Evolutionary conservation across 345 rosid species (phyloP), one percentile per base, ranked within the genome.

Genomic region (Hibiscus mutabilis): DNA sequence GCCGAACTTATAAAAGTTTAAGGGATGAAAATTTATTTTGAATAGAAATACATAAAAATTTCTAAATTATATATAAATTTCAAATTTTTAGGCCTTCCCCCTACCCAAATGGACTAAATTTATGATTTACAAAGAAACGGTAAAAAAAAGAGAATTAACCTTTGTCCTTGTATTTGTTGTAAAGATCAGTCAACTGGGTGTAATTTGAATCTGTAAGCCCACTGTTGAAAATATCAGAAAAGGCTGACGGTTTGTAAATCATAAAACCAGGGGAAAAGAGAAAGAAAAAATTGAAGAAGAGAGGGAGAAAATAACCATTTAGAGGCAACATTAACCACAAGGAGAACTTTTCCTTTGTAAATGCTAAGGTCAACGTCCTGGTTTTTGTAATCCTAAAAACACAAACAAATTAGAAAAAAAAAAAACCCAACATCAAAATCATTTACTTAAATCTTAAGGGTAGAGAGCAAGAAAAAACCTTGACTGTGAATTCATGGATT

Each of bases 241-340:
- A 59, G 25, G 31, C 4, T 2, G 0, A 18, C 16, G 31, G 0
- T 27, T 52, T 22, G 47, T 12, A 33, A 31, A 61, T 5, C 4
- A 10, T 40, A 9, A 60, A 47, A 70, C 22, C 33, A 55, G 14
- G 49, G 21, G 21, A 11, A 46, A 11, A 27, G 2, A 16, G 16
- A 33, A 14, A 15, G 13, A 0, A 29, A 8, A 29, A 29, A 10
- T 15, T 16, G 31, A 5, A 25, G 66, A 15, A 35, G 44, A 31
- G 33, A 33, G 40, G 42, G 64, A 15, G 12, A 44, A 56, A 52
- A 66, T n/a, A 58, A 93, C 98, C 98, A 93, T 89, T 87, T 91
- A 75, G 98, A 91, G 61, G 98, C 98, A 61, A 93, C 97, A 69
- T 93, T 93, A 70, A 91, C 98, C 29, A 93, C 79, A 63, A 93